These are phyloP conservation scores for Sedum album DNA, from an alignment of 164 flowering plant species.

Conservation along the genomic window DNA sequence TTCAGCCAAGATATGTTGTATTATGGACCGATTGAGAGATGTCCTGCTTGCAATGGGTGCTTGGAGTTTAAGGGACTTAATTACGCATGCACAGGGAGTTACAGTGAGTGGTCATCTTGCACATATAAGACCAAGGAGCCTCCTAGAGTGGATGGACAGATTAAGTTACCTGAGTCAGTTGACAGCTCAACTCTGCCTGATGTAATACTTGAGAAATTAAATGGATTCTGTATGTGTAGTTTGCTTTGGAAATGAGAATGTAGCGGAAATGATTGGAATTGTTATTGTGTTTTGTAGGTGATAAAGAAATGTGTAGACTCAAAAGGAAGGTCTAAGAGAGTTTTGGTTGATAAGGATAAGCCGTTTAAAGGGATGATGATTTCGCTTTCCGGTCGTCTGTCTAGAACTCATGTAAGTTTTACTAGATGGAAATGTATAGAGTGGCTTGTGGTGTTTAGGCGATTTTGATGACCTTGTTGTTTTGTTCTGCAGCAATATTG, in stretches of 20 bases:
- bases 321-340: slow-evolving; percentile 28
- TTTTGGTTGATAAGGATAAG: slow-evolving; percentile 23
- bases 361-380: slow-evolving; percentile 55
- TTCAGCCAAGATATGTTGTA: slow-evolving; percentile 65
- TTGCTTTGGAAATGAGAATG: neutral
- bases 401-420: slow-evolving; percentile 50
- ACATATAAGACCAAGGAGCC: slow-evolving; percentile 45
- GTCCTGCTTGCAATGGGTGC: slow-evolving; percentile 44
- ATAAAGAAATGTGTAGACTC: slow-evolving; percentile 42
- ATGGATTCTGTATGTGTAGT: neutral
- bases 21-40: slow-evolving; percentile 51
- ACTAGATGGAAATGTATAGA: neutral
- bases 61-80: slow-evolving; percentile 33
- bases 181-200: slow-evolving; percentile 27
- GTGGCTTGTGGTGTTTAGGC: no score
- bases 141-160: slow-evolving; percentile 38
- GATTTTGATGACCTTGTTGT: neutral
- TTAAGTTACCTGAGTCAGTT: slow-evolving; percentile 42
- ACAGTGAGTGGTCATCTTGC: slow-evolving; percentile 73
- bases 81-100: slow-evolving; percentile 40
- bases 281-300: slow-evolving; percentile 22
- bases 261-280: neutral
- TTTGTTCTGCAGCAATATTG: slow-evolving; percentile 41
- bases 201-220: slow-evolving; percentile 18
- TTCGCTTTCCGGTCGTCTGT: slow-evolving; percentile 57